A percentile compares a stretch with the other conserved stretches of the same genome.
These are phyloP conservation scores for Parmales sp. DNA, from an alignment of 108 stramenopile species.

Conservation along the genomic window DNA sequence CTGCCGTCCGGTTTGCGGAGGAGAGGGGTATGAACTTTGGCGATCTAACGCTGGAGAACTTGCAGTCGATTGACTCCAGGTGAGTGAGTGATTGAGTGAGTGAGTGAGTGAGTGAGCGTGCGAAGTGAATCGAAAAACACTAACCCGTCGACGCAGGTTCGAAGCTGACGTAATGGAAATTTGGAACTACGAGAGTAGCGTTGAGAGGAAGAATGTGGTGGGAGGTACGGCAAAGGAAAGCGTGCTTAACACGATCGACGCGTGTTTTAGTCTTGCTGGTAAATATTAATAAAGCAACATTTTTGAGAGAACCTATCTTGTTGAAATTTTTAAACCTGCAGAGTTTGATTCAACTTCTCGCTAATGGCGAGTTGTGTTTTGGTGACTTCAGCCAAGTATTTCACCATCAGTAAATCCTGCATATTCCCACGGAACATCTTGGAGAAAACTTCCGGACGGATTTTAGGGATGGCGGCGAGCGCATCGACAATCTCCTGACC, in stretches of 20 bases:
- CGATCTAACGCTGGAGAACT: slow-evolving; percentile 64
- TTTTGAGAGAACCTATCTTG: too few relatives aligned
- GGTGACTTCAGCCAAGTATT: slow-evolving; percentile 84
- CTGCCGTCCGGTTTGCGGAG: slow-evolving; percentile 74
- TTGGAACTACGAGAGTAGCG: slow-evolving; percentile 79
- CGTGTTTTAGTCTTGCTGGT: too few relatives aligned
- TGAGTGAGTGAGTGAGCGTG: too few relatives aligned
- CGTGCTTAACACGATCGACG: slow-evolving; percentile 67
- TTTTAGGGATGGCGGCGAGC: slow-evolving; percentile 70
- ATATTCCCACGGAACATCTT: slow-evolving; percentile 76
- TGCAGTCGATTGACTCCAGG: slow-evolving; percentile 68
- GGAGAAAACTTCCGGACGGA: slow-evolving; percentile 79
- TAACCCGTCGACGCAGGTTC: too few relatives aligned
- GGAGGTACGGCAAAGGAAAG: slow-evolving; percentile 67
- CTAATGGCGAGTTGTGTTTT: slow-evolving; percentile 84
- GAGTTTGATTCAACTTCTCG: slow-evolving; percentile 81
- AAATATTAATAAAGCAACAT: too few relatives aligned
- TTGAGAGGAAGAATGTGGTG: slow-evolving; percentile 73
- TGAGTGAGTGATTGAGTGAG: too few relatives aligned
- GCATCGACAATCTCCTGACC: slow-evolving; percentile 70
- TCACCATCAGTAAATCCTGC: slow-evolving; percentile 95
- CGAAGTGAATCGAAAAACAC: too few relatives aligned
- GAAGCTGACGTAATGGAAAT: slow-evolving; percentile 73
- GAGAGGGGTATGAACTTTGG: slow-evolving; percentile 62
- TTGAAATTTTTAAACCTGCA: slow-evolving; percentile 21